These are phyloP conservation scores for Tylopilus sp. DNA, from an alignment of 1,284 basidiomycete genomes.

Conservation along the genomic window DNA sequence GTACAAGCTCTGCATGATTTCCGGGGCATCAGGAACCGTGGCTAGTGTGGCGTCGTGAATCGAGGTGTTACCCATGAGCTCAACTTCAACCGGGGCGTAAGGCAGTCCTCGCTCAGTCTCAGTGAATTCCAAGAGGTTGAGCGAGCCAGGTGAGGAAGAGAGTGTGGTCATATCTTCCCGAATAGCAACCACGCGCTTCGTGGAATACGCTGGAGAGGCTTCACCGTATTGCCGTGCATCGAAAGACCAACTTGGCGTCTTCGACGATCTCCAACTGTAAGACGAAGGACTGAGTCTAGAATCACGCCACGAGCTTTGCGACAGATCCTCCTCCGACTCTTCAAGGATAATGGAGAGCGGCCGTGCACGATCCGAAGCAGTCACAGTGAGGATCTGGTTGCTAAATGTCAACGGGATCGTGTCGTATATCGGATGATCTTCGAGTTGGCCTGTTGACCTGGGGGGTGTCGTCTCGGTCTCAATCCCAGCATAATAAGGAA, in stretches of 20 bases:
- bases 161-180: neutral
- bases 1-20: constrained; percentile 31
- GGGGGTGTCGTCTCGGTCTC: too few relatives aligned
- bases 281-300: neutral
- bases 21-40: neutral
- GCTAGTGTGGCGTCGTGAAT: neutral
- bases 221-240: constrained; percentile 18
- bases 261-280: neutral
- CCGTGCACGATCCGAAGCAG: too few relatives aligned
- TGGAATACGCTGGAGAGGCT: constrained; percentile 1
- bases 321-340: neutral
- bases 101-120: neutral
- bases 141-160: neutral
- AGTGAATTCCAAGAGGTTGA: neutral
- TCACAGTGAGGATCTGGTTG: too few relatives aligned
- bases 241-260: neutral
- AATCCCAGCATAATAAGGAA: too few relatives aligned
- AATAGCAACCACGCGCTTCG: constrained; percentile 6
- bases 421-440: too few relatives aligned
- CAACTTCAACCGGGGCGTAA: too few relatives aligned
- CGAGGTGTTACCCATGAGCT: too few relatives aligned
- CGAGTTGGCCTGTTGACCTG: too few relatives aligned
- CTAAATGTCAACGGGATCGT: too few relatives aligned
- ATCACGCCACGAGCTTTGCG: neutral
- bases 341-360: too few relatives aligned